phyloP scores from a whole-genome alignment of 208 protist species.

The Leishmania martiniquensis region DNA sequence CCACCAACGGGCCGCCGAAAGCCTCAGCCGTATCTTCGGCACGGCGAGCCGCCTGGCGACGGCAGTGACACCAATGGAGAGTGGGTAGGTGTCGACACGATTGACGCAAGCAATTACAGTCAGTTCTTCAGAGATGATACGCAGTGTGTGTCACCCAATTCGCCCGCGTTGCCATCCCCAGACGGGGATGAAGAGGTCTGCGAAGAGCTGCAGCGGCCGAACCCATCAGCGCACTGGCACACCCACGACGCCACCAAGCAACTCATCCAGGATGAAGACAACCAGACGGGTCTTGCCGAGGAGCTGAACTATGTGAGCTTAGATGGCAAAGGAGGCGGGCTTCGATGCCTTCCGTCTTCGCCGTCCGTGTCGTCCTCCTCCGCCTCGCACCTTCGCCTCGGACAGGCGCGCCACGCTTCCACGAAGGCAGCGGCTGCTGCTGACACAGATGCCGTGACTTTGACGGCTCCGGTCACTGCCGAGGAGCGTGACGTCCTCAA shows the following conservation, averaged over 20 bases:
- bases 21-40: slow-evolving; percentile 30
- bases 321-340: neutral
- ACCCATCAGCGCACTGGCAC: slow-evolving; percentile 34
- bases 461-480: slow-evolving; percentile 9
- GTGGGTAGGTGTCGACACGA: slow-evolving; percentile 25
- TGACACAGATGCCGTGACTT: neutral
- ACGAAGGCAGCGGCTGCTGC: slow-evolving; percentile 10
- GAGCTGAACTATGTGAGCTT: neutral
- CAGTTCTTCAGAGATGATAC: slow-evolving; percentile 35
- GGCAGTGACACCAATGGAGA: neutral
- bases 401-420: neutral
- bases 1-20: slow-evolving; percentile 16
- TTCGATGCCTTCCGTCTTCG: slow-evolving; percentile 1
- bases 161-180: slow-evolving; percentile 8
- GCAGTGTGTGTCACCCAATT: slow-evolving; percentile 30
- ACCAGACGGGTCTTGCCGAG: neutral
- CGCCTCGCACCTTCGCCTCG: neutral
- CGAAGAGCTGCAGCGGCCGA: slow-evolving; percentile 28
- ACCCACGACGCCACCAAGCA: slow-evolving; percentile 29
- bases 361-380: slow-evolving; percentile 2
- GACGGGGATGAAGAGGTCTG: slow-evolving; percentile 31
- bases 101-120: slow-evolving; percentile 38
- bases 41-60: neutral
- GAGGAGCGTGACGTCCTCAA: slow-evolving; percentile 25
- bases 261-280: neutral